Evolutionary conservation across 495 filamentous ascomycete genomes (phyloP).

Genomic region (Podospora comata): DNA sequence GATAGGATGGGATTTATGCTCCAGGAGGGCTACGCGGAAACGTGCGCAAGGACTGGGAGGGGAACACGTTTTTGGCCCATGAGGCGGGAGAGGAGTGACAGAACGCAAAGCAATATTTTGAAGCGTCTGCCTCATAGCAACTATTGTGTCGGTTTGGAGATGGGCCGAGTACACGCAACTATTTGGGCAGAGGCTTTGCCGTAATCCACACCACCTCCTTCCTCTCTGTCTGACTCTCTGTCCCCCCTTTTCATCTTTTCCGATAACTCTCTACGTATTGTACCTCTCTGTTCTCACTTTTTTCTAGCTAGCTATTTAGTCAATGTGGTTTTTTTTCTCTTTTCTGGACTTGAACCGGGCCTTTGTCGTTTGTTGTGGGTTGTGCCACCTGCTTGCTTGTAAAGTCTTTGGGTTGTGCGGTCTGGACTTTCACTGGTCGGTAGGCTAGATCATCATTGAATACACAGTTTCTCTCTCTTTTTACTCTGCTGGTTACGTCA

Average conservation of each 20-base stretch:
- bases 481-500: background rate
- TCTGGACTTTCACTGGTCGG: constrained; percentile 3
- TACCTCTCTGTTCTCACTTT: constrained; percentile 14
- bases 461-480: constrained; percentile 1
- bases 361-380: constrained; percentile 3
- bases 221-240: constrained; percentile 17
- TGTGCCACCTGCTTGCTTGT: background rate
- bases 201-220: constrained; percentile 6
- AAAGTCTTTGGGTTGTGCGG: constrained; percentile 7
- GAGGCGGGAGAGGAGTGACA: constrained; percentile 10
- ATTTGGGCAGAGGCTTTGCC: constrained; percentile 8
- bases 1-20: constrained; percentile 1
- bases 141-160: constrained; percentile 5
- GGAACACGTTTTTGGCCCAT: constrained; percentile 10
- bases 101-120: constrained; percentile 5
- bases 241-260: constrained; percentile 18
- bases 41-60: constrained; percentile 4
- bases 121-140: constrained; percentile 1
- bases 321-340: constrained; percentile 15
- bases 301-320: constrained; percentile 27
- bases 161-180: constrained; percentile 3
- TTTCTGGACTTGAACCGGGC: constrained; percentile 13
- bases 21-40: constrained; percentile 9
- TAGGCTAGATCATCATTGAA: constrained; percentile 3
- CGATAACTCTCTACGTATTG: constrained; percentile 20